A percentile compares a stretch with the other conserved stretches of the same genome.
phyloP scores from a whole-genome alignment of 2,329 filamentous ascomycete species.

The Neocucurbitaria cava region DNA sequence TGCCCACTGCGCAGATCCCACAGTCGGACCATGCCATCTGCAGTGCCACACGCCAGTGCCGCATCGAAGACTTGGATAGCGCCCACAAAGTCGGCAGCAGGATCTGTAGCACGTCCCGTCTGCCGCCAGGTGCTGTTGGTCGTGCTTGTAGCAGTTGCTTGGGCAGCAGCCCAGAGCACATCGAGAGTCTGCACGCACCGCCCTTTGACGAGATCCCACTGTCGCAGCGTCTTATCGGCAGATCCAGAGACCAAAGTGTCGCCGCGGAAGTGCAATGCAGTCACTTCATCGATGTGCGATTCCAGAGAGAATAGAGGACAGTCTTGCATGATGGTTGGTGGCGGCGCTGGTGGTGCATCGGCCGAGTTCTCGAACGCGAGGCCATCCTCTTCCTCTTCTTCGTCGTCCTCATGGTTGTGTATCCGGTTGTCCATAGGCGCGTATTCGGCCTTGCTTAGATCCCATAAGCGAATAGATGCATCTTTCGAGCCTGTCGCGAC shows the following conservation, averaged over 20 bases:
- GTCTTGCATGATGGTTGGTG: slow-evolving; percentile 80
- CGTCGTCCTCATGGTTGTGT: slow-evolving; percentile 51
- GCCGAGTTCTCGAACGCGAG: slow-evolving; percentile 76
- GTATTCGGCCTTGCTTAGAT: slow-evolving; percentile 87
- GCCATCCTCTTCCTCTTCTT: slow-evolving; percentile 59
- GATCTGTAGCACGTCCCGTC: slow-evolving; percentile 68
- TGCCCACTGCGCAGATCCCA: slow-evolving; percentile 98
- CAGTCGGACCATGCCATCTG: slow-evolving; percentile 93
- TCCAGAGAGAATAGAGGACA: slow-evolving; percentile 88
- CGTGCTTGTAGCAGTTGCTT: slow-evolving; percentile 71
- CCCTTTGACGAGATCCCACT: slow-evolving; percentile 98
- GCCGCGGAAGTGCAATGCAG: slow-evolving; percentile 87
- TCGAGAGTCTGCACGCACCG: slow-evolving; percentile 96
- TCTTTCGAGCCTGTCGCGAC: slow-evolving; percentile 94
- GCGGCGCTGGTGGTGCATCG: slow-evolving; percentile 72
- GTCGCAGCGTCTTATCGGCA: slow-evolving; percentile 93
- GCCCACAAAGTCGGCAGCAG: slow-evolving; percentile 88
- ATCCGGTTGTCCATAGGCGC: slow-evolving; percentile 68
- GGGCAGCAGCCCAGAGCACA: slow-evolving; percentile 96
- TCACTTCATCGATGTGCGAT: slow-evolving; percentile 92
- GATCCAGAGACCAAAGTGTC: slow-evolving; percentile 94
- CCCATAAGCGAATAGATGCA: slow-evolving; percentile 93
- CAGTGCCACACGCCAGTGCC: slow-evolving; percentile 92
- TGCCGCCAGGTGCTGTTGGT: slow-evolving; percentile 74
- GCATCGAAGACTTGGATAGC: slow-evolving; percentile 95